Conservation (phyloP, 139 green algal genomes). For the Diplosphaera chodatii region DNA sequence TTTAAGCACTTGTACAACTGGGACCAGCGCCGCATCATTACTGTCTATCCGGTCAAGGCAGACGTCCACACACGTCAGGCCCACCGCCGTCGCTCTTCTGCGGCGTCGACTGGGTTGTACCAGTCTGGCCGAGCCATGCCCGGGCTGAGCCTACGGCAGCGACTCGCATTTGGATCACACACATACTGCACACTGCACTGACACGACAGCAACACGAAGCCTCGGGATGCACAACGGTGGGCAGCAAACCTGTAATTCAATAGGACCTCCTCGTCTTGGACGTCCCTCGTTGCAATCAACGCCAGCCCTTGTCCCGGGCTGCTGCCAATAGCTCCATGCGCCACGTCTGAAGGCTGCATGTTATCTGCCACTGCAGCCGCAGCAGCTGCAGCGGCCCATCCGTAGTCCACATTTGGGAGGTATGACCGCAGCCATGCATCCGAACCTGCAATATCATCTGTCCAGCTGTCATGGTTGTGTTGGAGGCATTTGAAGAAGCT, state of each 20-base stretch:
- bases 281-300: conserved; percentile 46
- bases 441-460: conserved; percentile 1
- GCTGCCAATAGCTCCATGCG: not conserved
- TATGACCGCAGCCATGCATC: conserved; percentile 26
- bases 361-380: not conserved
- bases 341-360: not conserved
- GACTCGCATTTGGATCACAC: not conserved
- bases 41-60: too few relatives aligned
- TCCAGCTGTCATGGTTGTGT: not conserved
- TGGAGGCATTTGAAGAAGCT: not conserved
- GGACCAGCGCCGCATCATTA: too few relatives aligned
- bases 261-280: conserved; percentile 59
- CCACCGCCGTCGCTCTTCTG: conserved; percentile 59
- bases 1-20: too few relatives aligned
- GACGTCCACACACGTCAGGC: conserved; percentile 16
- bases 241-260: conserved; percentile 60
- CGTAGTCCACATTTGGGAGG: conserved; percentile 30
- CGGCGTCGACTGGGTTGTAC: conserved; percentile 57
- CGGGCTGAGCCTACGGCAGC: not conserved
- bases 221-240: conserved; percentile 31
- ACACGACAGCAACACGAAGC: not conserved
- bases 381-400: too few relatives aligned
- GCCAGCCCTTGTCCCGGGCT: conserved; percentile 34
- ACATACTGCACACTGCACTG: not conserved
- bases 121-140: conserved; percentile 33